Base-by-base conservation (phyloP, 83 land plant species). In the Diphasiastrum complanatum region DNA sequence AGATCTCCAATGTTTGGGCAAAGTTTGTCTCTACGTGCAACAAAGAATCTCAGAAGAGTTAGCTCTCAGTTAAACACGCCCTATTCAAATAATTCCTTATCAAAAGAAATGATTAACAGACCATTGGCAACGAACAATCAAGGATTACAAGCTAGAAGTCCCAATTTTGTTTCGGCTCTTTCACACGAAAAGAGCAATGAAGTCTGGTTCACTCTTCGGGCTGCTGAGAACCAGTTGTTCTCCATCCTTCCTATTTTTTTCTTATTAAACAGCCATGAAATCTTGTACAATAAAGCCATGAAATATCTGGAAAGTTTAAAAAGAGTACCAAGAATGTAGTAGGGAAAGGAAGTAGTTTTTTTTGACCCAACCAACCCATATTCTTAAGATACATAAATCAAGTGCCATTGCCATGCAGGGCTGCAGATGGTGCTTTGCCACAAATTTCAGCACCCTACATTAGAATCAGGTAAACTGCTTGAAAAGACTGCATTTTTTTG, bases 401-500 rank as follows among this genome's bases (percentile, higher is more conserved):
- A 33, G 24, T 11, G 34, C 5, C 24, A 5, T n/a, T 28, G 14
- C 8, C 8, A 38, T 38, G 43, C 58, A 54, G 58, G 33, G 10
- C 36, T 11, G 58, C 4, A 11, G 58, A 54, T 6, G 5, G 4
- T 22, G 11, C 10, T 6, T 33, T 54, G 24, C 58, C 58, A 4
- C 25, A 18, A 6, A 54, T 54, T 28, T 23, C 58, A 28, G 29
- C 58, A 28, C 58, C 58, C 6, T 54, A 54, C 58, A 6, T 54
- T 5, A 54, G 33, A 54, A 54, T 54, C 24, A 22, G n/a, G 58
- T 54, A 54, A 54, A 33, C 4, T 49, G 43, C 43, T n/a, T n/a
- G n/a, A n/a, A n/a, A n/a, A n/a, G n/a, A n/a, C n/a, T n/a, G n/a
- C n/a, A n/a, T n/a, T n/a, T n/a, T n/a, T n/a, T n/a, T n/a, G n/a